Conservation (phyloP, 1,284 basidiomycete genomes). For the Phellopilus nigrolimitatus region DNA sequence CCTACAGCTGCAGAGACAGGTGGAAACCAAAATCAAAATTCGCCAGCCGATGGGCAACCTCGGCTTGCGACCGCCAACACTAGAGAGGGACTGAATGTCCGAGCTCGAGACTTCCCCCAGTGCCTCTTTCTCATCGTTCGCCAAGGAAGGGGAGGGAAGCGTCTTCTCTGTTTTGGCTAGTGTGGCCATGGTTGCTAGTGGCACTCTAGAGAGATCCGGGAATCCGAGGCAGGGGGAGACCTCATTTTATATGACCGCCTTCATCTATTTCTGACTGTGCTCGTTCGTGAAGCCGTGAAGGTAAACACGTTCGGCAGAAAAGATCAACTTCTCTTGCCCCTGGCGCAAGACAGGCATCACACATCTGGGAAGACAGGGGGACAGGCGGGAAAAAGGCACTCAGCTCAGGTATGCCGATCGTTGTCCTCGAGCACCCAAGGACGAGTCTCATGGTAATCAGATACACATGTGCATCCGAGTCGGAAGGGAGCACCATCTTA, state of each 20-base stretch:
- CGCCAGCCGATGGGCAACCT: slow-evolving; percentile 29
- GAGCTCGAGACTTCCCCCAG: slow-evolving; percentile 15
- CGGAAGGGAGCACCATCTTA: too few species aligned
- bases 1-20: slow-evolving; percentile 33
- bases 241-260: background rate
- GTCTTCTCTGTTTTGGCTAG: background rate
- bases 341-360: too few species aligned
- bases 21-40: slow-evolving; percentile 27
- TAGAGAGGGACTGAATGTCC: background rate
- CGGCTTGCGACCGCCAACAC: slow-evolving; percentile 15
- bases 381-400: background rate
- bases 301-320: too few species aligned
- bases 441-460: background rate
- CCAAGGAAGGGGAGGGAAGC: background rate
- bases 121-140: slow-evolving; percentile 16
- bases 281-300: too few species aligned
- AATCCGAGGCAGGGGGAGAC: too few species aligned
- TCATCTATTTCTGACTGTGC: background rate
- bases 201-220: background rate
- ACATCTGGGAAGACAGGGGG: background rate
- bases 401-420: background rate
- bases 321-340: too few species aligned
- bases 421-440: background rate
- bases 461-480: background rate
- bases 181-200: background rate